Evolutionary conservation across 2,329 filamentous ascomycete species (phyloP).

Genomic region (Geosmithia morbida): DNA sequence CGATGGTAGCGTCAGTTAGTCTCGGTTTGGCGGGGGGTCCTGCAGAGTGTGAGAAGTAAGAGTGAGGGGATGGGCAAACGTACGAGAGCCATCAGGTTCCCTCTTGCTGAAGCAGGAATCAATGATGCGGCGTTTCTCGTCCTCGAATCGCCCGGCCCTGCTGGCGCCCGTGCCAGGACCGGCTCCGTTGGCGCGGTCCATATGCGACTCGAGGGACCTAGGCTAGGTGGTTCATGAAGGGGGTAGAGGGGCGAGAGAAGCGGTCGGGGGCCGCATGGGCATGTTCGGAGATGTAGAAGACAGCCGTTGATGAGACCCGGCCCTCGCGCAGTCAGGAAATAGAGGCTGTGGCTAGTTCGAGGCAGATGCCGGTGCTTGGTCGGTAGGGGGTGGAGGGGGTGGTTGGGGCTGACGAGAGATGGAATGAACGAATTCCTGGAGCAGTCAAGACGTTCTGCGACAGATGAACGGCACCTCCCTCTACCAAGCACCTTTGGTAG

Average conservation of each 20-base stretch:
- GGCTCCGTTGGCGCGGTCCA: conserved; percentile 24
- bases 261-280: conserved; percentile 11
- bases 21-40: not conserved
- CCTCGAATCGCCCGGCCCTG: conserved; percentile 77
- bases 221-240: conserved; percentile 7
- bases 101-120: conserved; percentile 89
- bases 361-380: too few species aligned
- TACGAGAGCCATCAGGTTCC: conserved; percentile 75
- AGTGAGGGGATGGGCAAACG: conserved; percentile 18
- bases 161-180: conserved; percentile 17
- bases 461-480: too few species aligned
- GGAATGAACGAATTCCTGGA: not conserved
- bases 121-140: conserved; percentile 89
- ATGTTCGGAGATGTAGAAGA: conserved; percentile 4
- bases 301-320: too few species aligned
- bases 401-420: not conserved
- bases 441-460: not conserved
- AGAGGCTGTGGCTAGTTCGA: too few species aligned
- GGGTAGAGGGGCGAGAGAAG: conserved; percentile 2
- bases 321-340: too few species aligned
- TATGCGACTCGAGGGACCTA: conserved; percentile 7
- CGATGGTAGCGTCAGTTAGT: not conserved
- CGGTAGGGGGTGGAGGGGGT: not conserved
- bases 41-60: not conserved
- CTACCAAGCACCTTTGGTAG: too few species aligned